Evolutionary conservation across 805 yeast species (phyloP), one percentile per base, ranked within the genome.

Genomic region (Starmera pachycereana): DNA sequence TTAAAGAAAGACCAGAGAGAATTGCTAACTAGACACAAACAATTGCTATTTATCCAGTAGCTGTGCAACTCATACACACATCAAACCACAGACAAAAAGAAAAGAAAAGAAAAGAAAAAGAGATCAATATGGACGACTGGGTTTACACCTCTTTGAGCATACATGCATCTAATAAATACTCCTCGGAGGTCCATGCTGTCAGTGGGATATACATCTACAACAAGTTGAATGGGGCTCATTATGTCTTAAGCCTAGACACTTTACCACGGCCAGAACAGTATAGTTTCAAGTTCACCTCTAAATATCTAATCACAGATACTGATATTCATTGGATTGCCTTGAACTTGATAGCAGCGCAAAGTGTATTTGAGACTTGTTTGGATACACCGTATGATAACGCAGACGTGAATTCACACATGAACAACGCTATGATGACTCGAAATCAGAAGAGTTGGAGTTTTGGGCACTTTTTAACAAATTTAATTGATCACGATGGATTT

Each of bases 121-220:
- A 22, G 27, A 22, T 22, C 5, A 22, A 2, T 22, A 22, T 22
- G 8, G 14, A 30, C 16, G 25, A n/a, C 13, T 51, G 58, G 58
- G 28, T 42, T 29, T 52, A 51, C 32, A 39, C 51, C 8, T 56
- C 57, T 8, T 47, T 53, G 33, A 47, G 57, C 13, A 48, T 54
- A 32, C 59, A 53, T 35, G 40, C 46, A 16, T 46, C 39, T 10
- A 44, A 37, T 10, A 16, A 25, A 12, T 33, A 27, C 8, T 14
- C 8, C 2, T 10, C 4, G 8, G 35, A 29, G 8, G 37, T 33
- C 11, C 19, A 14, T 16, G 58, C 58, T 5, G 29, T 43, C 16
- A 52, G 58, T 19, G 59, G 59, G 8, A 39, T 49, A 3, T 50
- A 49, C 33, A 33, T 54, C 7, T 29, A 41, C 25, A 48, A 52